Conservation (phyloP, 2,329 filamentous ascomycete species). For the Myriosclerotinia scirpicola region DNA sequence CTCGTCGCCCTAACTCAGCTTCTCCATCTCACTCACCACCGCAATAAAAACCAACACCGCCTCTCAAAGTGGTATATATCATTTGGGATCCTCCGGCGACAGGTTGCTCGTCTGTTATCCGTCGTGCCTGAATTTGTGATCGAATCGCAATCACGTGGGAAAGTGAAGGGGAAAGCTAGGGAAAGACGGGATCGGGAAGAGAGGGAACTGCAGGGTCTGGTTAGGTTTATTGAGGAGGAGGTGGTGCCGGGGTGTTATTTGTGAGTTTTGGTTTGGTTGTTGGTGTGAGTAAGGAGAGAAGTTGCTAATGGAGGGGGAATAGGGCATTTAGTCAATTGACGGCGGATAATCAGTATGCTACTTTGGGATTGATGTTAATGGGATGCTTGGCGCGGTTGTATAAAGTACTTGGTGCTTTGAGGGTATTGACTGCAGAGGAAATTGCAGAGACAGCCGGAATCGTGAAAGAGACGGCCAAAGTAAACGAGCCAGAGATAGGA, state of each 20-base stretch:
- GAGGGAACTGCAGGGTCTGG: constrained; percentile 31
- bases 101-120: constrained; percentile 54
- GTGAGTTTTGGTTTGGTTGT: constrained; percentile 45
- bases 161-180: constrained; percentile 25
- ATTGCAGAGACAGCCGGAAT: constrained; percentile 12
- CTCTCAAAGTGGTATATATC: constrained; percentile 77
- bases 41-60: constrained; percentile 90
- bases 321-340: constrained; percentile 66
- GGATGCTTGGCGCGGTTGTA: constrained; percentile 61
- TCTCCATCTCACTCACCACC: constrained; percentile 72
- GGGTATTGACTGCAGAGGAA: constrained; percentile 25
- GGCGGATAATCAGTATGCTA: constrained; percentile 70
- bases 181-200: constrained; percentile 38
- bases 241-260: constrained; percentile 47
- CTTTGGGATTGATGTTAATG: constrained; percentile 68
- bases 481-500: constrained; percentile 15
- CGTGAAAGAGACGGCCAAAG: constrained; percentile 1
- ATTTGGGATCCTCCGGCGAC: constrained; percentile 70
- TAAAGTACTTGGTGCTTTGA: constrained; percentile 45
- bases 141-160: constrained; percentile 14
- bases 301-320: constrained; percentile 43
- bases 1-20: constrained; percentile 48
- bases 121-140: constrained; percentile 19
- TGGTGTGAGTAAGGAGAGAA: not conserved
- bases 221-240: constrained; percentile 45